A percentile compares a stretch with the other conserved stretches of the same genome.
These are phyloP conservation scores for Cystobasidium ongulense DNA, from an alignment of 768 basidiomycete species.

Conservation along the genomic window DNA sequence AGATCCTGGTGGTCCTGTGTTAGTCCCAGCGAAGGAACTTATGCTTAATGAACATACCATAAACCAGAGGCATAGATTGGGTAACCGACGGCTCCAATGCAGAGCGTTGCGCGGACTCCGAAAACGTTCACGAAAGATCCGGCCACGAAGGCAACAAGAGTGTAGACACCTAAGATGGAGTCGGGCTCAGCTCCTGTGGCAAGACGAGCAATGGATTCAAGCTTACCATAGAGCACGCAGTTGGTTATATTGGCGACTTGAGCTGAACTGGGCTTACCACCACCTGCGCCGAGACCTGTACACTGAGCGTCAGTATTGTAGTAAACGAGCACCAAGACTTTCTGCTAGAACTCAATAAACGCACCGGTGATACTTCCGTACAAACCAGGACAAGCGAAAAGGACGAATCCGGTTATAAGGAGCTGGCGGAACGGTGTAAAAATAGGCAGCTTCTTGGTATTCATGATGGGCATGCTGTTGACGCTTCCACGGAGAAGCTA, in stretches of 20 bases:
- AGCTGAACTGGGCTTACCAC: conserved; percentile 1
- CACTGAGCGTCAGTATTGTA: too few relatives aligned
- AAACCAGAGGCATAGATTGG: conserved; percentile 2
- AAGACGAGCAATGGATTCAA: background rate
- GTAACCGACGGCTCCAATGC: conserved; percentile 7
- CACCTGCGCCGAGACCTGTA: conserved; percentile 22
- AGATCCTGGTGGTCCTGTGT: background rate
- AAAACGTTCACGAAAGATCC: conserved; percentile 13
- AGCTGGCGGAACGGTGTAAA: conserved; percentile 1
- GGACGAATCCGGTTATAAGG: conserved; percentile 6
- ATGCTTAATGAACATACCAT: background rate
- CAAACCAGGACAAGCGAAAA: conserved; percentile 18
- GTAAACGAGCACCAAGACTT: too few relatives aligned
- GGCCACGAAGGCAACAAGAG: conserved; percentile 2
- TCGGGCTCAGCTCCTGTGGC: background rate
- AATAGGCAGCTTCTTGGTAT: background rate
- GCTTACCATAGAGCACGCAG: conserved; percentile 7
- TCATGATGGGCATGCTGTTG: background rate
- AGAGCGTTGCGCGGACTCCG: background rate
- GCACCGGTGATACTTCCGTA: conserved; percentile 15
- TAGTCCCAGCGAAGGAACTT: background rate
- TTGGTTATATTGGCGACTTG: conserved; percentile 19
- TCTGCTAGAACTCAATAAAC: background rate
- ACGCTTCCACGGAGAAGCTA: background rate
- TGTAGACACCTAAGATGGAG: conserved; percentile 17